Evolutionary conservation across 106 monocot species (phyloP), one percentile per base, ranked within the genome.

Genomic region (Posidonia australis): DNA sequence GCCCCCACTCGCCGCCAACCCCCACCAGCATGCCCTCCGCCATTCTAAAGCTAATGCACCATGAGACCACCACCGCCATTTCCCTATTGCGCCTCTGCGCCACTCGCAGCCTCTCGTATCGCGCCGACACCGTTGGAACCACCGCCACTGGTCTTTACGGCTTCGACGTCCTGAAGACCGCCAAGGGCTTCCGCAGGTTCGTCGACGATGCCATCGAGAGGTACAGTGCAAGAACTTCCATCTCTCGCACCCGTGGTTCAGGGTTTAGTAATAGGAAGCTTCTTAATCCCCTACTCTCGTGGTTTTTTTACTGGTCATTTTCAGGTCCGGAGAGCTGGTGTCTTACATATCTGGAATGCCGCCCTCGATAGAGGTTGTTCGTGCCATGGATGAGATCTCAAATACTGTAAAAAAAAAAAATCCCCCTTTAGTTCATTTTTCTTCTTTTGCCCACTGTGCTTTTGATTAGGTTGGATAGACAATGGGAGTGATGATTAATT

Each of bases 191-290:
- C 77, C 89, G 84, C 3, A 62, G 87, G 14, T 87, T 96, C 72
- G 90, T 84, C 32, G 87, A 96, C 64, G 96, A 96, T 51, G 96
- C 90, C 73, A 84, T 94, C 51, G 79, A 82, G 65, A 89, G 83
- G 93, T 81, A 61, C 29, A 17, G 12, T n/a, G 31, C 7, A 36
- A 24, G 27, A n/a, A n/a, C 13, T 27, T 56, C 30, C n/a, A n/a
- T n/a, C n/a, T n/a, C n/a, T n/a, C n/a, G n/a, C n/a, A n/a, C n/a
- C 52, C n/a, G 10, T 23, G 52, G 22, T 52, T 22, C n/a, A 20
- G 9, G n/a, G 2, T 56, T 10, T 24, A n/a, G 9, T n/a, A 0
- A 21, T 24, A 9, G 6, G 10, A 20, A 20, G n/a, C 21, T 12
- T 51, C 16, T 51, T 51, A 16, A 16, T 18, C 18, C 17, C 18